Evolutionary conservation across 1,284 basidiomycete species (phyloP), one percentile per base, ranked within the genome.

Genomic region (Leucoagaricus sp.): DNA sequence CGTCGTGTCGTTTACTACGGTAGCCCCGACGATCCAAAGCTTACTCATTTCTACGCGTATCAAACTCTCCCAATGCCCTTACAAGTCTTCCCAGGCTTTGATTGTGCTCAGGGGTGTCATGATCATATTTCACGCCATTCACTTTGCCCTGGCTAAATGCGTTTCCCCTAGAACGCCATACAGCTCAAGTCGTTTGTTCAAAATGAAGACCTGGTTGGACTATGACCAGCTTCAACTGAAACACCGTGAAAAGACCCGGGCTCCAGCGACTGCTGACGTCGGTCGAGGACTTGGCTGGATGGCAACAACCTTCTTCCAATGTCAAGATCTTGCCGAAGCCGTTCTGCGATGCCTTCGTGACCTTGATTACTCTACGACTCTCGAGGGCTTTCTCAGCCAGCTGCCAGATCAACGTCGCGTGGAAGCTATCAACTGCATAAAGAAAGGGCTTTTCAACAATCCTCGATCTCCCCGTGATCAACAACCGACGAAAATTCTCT

Each of bases 31-130:
- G 3, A 29, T 65, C 8, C 65, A 67, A 42, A 55, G 54, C 54
- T 10, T 55, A 34, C 19, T 60, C 8, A 13, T 50, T 21, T 40
- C 13, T 12, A 46, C 17, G 33, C 58, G 7, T 51, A 49, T 15
- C n/a, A 50, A 26, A 57, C 52, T 19, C 19, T 15, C 55, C 8
- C 58, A 60, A 17, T 67, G 63, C 31, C 61, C 64, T 4, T 67
- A 65, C 44, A 67, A 67, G 41, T 67, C 64, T 5, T 61, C 65
- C 3, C 64, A 66, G 33, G 61, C 64, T 0, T 58, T 57, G 31
- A 52, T 52, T 31, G 12, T 38, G 23, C 33, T 15, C 34, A 17
- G 33, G n/a, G 17, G n/a, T 28, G 25, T 17, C 23, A 9, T 36
- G 25, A 15, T 23, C 10, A 28, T 25, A 13, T 15, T 4, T 28